A percentile compares a stretch with the other conserved stretches of the same genome.
These are phyloP conservation scores for Licmophora abbreviata DNA, from an alignment of 108 stramenopile genomes.

Conservation along the genomic window DNA sequence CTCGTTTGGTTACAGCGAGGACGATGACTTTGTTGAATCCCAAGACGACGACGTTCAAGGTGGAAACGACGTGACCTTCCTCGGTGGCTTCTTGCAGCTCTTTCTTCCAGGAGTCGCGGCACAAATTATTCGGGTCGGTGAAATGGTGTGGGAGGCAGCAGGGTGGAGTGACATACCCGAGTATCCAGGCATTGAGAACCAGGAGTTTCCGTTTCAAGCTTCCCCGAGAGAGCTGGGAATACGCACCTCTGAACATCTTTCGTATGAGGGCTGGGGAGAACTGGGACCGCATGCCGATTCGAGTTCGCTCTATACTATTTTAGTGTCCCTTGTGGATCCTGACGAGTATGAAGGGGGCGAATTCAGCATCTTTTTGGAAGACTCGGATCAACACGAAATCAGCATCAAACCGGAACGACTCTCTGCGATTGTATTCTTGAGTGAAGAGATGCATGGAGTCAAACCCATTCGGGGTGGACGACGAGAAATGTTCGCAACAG, in stretches of 20 bases:
- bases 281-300: constrained; percentile 14
- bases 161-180: background rate
- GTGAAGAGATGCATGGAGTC: constrained; percentile 10
- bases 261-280: constrained; percentile 3
- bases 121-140: background rate
- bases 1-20: no score
- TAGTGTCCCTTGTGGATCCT: constrained; percentile 10
- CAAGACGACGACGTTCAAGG: background rate
- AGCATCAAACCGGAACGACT: background rate
- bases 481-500: constrained; percentile 10
- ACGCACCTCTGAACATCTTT: constrained; percentile 14
- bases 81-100: constrained; percentile 11
- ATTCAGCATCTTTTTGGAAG: constrained; percentile 8
- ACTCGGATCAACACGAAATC: background rate
- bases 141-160: constrained; percentile 4
- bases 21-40: no score
- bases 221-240: constrained; percentile 9
- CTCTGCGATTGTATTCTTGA: constrained; percentile 14
- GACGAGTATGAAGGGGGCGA: constrained; percentile 14
- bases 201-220: background rate
- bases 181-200: background rate
- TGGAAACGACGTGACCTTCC: constrained; percentile 11
- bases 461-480: background rate
- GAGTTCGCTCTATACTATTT: constrained; percentile 9
- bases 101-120: constrained; percentile 11